Conservation (phyloP, 768 basidiomycete genomes). For the Galerina marginata region DNA sequence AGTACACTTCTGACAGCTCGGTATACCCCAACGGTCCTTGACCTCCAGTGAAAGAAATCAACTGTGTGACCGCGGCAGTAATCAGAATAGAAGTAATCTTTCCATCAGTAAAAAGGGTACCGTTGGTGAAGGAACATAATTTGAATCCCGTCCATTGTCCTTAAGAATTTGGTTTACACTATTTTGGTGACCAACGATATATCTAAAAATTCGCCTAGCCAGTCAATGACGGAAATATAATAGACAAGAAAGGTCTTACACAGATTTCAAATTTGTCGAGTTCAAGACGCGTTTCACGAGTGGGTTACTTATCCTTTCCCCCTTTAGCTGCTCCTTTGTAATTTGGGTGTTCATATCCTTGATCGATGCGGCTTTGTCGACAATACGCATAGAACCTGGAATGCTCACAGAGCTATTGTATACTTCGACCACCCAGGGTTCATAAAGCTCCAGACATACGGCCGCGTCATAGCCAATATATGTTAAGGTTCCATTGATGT, state of each 20-base stretch:
- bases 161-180: conserved; percentile 44
- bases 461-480: conserved; percentile 45
- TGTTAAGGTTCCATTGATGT: conserved; percentile 32
- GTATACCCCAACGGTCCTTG: conserved; percentile 44
- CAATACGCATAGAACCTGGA: conserved; percentile 36
- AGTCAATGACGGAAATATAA: neutral
- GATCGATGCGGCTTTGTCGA: conserved; percentile 34
- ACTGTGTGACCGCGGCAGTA: conserved; percentile 23
- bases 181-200: conserved; percentile 40
- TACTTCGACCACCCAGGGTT: conserved; percentile 47
- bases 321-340: conserved; percentile 27
- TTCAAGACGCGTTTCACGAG: conserved; percentile 30
- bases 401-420: conserved; percentile 39
- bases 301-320: conserved; percentile 22
- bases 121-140: conserved; percentile 46
- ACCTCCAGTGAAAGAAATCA: conserved; percentile 43
- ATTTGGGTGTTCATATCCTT: conserved; percentile 18
- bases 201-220: conserved; percentile 20
- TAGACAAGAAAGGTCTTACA: conserved; percentile 23
- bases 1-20: conserved; percentile 35
- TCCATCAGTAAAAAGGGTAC: conserved; percentile 24
- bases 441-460: conserved; percentile 44
- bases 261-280: conserved; percentile 30
- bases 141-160: conserved; percentile 45
- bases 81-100: neutral